Conservation (phyloP, 352 stramenopile genomes). For the Pythium periplocum region DNA sequence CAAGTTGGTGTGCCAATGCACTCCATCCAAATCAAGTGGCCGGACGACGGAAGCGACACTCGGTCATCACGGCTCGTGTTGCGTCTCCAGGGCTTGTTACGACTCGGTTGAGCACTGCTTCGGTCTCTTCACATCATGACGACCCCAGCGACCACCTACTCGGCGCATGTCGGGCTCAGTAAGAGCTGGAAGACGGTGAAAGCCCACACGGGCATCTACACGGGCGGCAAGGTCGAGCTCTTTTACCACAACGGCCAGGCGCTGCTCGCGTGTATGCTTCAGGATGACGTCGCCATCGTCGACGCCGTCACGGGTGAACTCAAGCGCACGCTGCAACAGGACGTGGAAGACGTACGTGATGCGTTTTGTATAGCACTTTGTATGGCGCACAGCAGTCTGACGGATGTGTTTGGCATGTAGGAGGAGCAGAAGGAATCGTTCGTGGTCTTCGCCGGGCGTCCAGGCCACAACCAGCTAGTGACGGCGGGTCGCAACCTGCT, state of each 20-base stretch:
- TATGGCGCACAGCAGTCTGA: not conserved
- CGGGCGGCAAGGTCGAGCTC: conserved; percentile 74
- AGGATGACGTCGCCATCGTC: conserved; percentile 79
- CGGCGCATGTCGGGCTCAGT: conserved; percentile 53
- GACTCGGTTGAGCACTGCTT: too few relatives aligned
- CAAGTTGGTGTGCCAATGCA: not conserved
- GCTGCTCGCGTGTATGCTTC: conserved; percentile 71
- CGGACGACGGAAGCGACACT: not conserved
- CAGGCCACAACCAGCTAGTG: conserved; percentile 75
- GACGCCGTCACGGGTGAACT: conserved; percentile 66
- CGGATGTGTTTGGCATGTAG: conserved; percentile 7
- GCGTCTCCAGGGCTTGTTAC: too few relatives aligned
- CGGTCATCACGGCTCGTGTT: not conserved
- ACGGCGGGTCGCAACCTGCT: conserved; percentile 82
- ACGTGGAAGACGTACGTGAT: conserved; percentile 44
- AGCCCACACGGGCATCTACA: conserved; percentile 75
- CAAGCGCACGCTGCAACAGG: conserved; percentile 67
- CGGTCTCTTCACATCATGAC: not conserved
- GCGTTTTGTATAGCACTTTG: not conserved
- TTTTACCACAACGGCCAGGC: conserved; percentile 27
- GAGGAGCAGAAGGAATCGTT: conserved; percentile 83
- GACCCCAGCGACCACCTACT: conserved; percentile 38
- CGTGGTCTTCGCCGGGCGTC: conserved; percentile 72
- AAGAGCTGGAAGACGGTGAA: conserved; percentile 81
- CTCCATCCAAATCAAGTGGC: conserved; percentile 9